These are phyloP conservation scores for Scutellaria baicalensis DNA, from an alignment of 257 asterid species.

Conservation along the genomic window DNA sequence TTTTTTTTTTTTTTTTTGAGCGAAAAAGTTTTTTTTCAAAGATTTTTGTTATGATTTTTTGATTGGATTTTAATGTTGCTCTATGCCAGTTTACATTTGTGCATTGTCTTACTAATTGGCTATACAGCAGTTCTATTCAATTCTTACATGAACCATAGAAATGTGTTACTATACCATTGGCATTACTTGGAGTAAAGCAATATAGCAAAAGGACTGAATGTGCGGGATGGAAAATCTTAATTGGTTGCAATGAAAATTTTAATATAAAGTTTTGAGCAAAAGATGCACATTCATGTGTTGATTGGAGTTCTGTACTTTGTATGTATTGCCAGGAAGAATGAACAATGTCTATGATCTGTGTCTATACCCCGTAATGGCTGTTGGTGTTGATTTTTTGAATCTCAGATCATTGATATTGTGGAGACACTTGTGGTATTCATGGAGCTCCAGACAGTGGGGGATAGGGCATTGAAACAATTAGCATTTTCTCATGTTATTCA, in stretches of 20 bases:
- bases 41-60: neutral
- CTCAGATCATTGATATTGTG: conserved; percentile 54
- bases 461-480: conserved; percentile 45
- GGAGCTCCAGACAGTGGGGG: conserved; percentile 91
- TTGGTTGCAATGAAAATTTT: neutral
- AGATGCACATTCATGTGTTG: neutral
- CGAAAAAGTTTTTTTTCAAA: neutral
- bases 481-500: conserved; percentile 75
- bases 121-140: neutral
- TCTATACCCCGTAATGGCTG: neutral
- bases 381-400: conserved; percentile 9
- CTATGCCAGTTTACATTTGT: neutral
- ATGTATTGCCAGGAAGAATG: neutral
- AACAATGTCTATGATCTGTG: neutral
- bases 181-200: neutral
- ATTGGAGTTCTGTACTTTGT: neutral
- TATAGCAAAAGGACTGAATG: too few relatives aligned
- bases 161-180: neutral
- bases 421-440: conserved; percentile 69
- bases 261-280: neutral
- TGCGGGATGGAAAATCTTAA: neutral
- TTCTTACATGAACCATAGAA: neutral
- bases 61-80: neutral
- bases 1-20: too few relatives aligned
- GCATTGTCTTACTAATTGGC: neutral